Evolutionary conservation across 768 basidiomycete species (phyloP).

Genomic region (Hirschioporus abietinus): DNA sequence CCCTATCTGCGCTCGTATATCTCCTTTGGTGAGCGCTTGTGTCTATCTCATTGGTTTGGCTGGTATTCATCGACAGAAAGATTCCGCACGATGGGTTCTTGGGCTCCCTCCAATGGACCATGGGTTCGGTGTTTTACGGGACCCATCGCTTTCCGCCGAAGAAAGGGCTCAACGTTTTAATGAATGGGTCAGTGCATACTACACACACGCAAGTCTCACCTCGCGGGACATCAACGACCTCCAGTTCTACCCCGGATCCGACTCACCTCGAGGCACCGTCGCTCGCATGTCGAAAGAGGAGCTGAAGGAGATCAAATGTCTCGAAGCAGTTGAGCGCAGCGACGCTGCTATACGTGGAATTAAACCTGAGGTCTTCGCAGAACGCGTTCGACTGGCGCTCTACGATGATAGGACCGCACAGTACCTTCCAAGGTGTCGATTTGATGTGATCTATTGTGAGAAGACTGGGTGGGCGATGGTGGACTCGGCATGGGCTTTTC

Average conservation of each 20-base stretch:
- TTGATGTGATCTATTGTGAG: constrained; percentile 13
- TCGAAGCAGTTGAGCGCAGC: not conserved
- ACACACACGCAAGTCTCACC: constrained; percentile 1
- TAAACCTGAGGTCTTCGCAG: not conserved
- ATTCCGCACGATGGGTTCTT: not conserved
- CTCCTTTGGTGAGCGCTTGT: not conserved
- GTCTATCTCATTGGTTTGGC: not conserved
- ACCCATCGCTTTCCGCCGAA: constrained; percentile 7
- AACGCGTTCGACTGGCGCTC: constrained; percentile 7
- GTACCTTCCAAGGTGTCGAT: constrained; percentile 8
- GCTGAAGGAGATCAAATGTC: not conserved
- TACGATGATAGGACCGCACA: constrained; percentile 5
- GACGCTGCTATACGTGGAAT: not conserved
- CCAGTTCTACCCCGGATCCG: not conserved
- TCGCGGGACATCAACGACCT: constrained; percentile 3
- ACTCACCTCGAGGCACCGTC: not conserved
- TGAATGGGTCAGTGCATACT: constrained; percentile 14
- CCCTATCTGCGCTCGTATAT: not conserved
- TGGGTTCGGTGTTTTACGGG: constrained; percentile 6
- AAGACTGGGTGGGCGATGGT: constrained; percentile 5
- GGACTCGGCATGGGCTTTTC: constrained; percentile 7
- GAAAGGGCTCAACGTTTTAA: not conserved
- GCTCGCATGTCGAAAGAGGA: not conserved
- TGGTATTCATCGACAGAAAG: not conserved
- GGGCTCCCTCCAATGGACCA: constrained; percentile 3